Conservation (phyloP, 1,139 yeast genomes). For the Tardiomyces blankii region DNA sequence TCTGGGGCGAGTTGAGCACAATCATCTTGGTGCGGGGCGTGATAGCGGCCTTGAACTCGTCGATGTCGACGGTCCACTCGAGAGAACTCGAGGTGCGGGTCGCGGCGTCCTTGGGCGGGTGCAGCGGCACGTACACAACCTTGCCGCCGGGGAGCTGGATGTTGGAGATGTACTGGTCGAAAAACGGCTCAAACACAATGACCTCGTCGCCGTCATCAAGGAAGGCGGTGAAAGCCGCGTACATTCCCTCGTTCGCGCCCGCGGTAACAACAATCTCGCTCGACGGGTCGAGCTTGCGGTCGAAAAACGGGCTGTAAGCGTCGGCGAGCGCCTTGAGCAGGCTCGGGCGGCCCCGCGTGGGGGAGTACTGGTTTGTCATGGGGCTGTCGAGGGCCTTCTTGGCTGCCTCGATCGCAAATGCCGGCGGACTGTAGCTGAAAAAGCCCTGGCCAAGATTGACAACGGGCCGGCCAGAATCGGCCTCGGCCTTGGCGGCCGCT, state of each 20-base stretch:
- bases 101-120: slow-evolving; percentile 69
- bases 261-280: slow-evolving; percentile 75
- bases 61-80: slow-evolving; percentile 83
- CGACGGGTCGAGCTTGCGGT: slow-evolving; percentile 43
- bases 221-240: slow-evolving; percentile 74
- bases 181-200: slow-evolving; percentile 94
- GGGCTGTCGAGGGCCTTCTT: slow-evolving; percentile 60
- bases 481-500: slow-evolving; percentile 75
- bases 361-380: slow-evolving; percentile 81
- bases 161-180: slow-evolving; percentile 92
- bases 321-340: slow-evolving; percentile 58
- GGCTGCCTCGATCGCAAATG: slow-evolving; percentile 80
- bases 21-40: slow-evolving; percentile 70
- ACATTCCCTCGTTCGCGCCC: slow-evolving; percentile 95
- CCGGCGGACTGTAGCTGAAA: slow-evolving; percentile 90
- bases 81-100: slow-evolving; percentile 58
- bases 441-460: slow-evolving; percentile 94
- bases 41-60: slow-evolving; percentile 58
- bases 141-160: slow-evolving; percentile 90
- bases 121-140: slow-evolving; percentile 73
- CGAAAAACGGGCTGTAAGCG: slow-evolving; percentile 58
- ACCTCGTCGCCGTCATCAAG: slow-evolving; percentile 87
- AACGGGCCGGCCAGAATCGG: slow-evolving; percentile 57
- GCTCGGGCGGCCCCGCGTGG: slow-evolving; percentile 76
- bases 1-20: slow-evolving; percentile 88